Base-by-base conservation (phyloP, 1,284 basidiomycete species). In the Sporisorium scitamineum region DNA sequence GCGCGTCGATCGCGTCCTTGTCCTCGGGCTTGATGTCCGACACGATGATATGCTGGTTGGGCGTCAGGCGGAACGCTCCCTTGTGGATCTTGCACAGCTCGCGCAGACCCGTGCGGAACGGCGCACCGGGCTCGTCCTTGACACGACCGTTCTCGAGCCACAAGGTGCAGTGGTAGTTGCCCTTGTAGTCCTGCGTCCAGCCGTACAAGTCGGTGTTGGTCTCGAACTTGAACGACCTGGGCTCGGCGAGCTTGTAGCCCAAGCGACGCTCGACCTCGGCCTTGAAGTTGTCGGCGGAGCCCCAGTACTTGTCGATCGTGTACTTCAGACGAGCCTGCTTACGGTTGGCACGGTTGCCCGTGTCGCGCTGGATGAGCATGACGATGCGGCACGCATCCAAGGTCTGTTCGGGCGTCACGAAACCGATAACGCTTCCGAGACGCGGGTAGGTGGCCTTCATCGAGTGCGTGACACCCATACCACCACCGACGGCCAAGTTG, bases 391-490 rank as follows among this genome's bases (percentile, higher is more conserved):
- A 94, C 9, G 95, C 92, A 65, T 91, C 88, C 81, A 90, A 89
- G 55, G 93, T 94, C 85, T 99, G 92, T 72, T 96, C 94, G 16
- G 91, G 88, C 1, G 92, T 93, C 81, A 94, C 94, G 88, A 97
- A 99, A 60, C 96, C 97, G 76, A 99, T 90, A 29, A 97, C 88
- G 81, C 92, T 91, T 54, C 91, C 95, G 45, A 92, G 87, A 70
- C 97, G 91, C 50, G 97, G 97, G 86, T 99, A 99, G 0, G 96
- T 99, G 88, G 96, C 95, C 89, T 98, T 99, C 89, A 94, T 97
- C 57, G 93, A 94, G 85, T 99, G 95, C 0, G 96, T 98, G 51
- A 99, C 96, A 87, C 96, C 96, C 96, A 99, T 99, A 65, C 96
- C 97, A 84, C 96, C 96, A 80, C 96, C 86, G 18, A 87, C 80